Evolutionary conservation across 495 filamentous ascomycete genomes (phyloP).

Genomic region (Hypomontagnella submonticulosa): DNA sequence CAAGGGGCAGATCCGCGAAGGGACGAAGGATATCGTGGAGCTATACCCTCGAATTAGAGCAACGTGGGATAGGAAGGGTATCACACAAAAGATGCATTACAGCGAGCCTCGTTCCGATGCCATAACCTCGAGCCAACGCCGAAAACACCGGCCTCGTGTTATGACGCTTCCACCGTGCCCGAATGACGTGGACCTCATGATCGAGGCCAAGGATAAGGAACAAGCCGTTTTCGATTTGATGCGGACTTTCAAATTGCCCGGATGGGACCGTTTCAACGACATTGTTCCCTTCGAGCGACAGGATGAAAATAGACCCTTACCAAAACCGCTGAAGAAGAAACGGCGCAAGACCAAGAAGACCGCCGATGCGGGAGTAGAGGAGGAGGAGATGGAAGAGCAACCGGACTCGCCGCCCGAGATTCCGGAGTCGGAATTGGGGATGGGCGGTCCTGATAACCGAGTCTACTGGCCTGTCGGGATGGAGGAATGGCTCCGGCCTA

Average conservation of each 20-base stretch:
- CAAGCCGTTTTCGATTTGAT: constrained; percentile 96
- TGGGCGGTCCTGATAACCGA: constrained; percentile 86
- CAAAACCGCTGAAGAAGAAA: constrained; percentile 61
- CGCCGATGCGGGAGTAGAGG: constrained; percentile 59
- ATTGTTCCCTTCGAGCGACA: constrained; percentile 78
- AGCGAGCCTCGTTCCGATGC: constrained; percentile 80
- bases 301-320: constrained; percentile 78
- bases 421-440: constrained; percentile 77
- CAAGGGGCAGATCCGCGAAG: constrained; percentile 75
- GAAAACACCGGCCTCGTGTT: constrained; percentile 86
- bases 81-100: constrained; percentile 97
- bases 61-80: constrained; percentile 88
- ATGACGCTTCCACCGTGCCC: constrained; percentile 82
- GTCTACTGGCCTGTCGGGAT: constrained; percentile 93
- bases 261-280: constrained; percentile 78
- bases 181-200: constrained; percentile 92
- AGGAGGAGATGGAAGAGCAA: constrained; percentile 55
- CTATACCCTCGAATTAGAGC: constrained; percentile 71
- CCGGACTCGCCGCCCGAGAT: constrained; percentile 57
- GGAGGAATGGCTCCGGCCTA: constrained; percentile 90
- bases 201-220: constrained; percentile 98
- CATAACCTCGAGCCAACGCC: constrained; percentile 76
- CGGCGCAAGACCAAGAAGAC: constrained; percentile 49
- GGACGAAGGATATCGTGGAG: constrained; percentile 82
- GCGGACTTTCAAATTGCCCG: constrained; percentile 84